Evolutionary conservation across 768 basidiomycete species (phyloP).

Genomic region (Kwoniella sp.): DNA sequence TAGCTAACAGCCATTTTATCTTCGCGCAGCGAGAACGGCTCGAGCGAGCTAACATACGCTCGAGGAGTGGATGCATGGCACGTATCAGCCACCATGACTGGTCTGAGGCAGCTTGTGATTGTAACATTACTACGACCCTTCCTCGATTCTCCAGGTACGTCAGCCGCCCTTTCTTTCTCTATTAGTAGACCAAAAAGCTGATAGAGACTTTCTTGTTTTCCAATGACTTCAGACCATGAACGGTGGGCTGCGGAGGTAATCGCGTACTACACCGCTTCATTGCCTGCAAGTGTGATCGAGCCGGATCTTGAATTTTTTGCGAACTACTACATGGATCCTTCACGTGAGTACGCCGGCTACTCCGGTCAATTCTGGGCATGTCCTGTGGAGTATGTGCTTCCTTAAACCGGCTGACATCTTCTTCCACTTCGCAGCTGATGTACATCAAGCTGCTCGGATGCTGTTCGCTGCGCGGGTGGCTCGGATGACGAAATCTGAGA

Average conservation of each 20-base stretch:
- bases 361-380: background rate
- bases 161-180: background rate
- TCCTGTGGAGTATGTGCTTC: too few relatives aligned
- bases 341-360: conserved; percentile 60
- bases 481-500: conserved; percentile 69
- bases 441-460: conserved; percentile 73
- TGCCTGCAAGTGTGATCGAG: conserved; percentile 64
- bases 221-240: conserved; percentile 62
- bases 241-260: conserved; percentile 72
- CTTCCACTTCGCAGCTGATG: conserved; percentile 61
- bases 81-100: conserved; percentile 71
- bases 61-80: conserved; percentile 65
- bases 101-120: conserved; percentile 69
- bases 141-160: conserved; percentile 70
- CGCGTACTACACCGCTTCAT: conserved; percentile 75
- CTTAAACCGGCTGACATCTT: conserved; percentile 1
- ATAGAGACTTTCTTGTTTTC: background rate
- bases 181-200: background rate
- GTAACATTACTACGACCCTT: conserved; percentile 70
- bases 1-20: background rate
- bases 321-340: conserved; percentile 72
- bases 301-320: conserved; percentile 76
- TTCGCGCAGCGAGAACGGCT: background rate
- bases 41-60: conserved; percentile 53
- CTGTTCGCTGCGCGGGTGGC: conserved; percentile 77